Conservation (phyloP, 2,329 filamentous ascomycete species). For the Clathrospora elynae region DNA sequence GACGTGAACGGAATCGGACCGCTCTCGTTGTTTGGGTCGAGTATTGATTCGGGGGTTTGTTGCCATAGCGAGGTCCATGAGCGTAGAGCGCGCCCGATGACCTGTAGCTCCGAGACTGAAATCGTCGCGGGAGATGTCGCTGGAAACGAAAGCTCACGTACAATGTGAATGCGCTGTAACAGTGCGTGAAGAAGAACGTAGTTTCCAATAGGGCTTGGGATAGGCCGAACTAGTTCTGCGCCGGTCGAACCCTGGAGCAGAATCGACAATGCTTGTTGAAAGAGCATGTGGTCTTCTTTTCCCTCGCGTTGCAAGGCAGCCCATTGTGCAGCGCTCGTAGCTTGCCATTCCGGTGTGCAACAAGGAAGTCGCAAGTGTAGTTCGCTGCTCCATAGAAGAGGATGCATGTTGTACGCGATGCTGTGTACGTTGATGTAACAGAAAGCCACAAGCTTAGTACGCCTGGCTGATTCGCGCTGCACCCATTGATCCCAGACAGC, state of each 20-base stretch:
- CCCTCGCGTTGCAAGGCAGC: slow-evolving; percentile 28
- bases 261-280: slow-evolving; percentile 36
- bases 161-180: slow-evolving; percentile 37
- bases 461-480: slow-evolving; percentile 34
- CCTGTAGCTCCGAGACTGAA: slow-evolving; percentile 28
- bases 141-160: slow-evolving; percentile 35
- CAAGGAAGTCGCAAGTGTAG: slow-evolving; percentile 36
- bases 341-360: slow-evolving; percentile 35
- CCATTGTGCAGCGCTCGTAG: slow-evolving; percentile 36
- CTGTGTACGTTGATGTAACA: slow-evolving; percentile 44
- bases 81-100: slow-evolving; percentile 35
- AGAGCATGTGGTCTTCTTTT: slow-evolving; percentile 34
- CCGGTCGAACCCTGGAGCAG: slow-evolving; percentile 27
- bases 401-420: slow-evolving; percentile 41
- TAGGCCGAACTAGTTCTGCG: slow-evolving; percentile 27
- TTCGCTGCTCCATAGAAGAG: slow-evolving; percentile 38
- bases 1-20: slow-evolving; percentile 51
- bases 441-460: slow-evolving; percentile 41
- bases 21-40: slow-evolving; percentile 46
- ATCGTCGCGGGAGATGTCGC: slow-evolving; percentile 26
- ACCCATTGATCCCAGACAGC: slow-evolving; percentile 41
- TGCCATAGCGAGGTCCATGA: slow-evolving; percentile 46
- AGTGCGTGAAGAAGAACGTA: slow-evolving; percentile 40
- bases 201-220: slow-evolving; percentile 40
- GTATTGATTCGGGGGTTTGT: slow-evolving; percentile 43